Conservation (phyloP, 2,329 filamentous ascomycete species). For the Fusarium praegraminearum region DNA sequence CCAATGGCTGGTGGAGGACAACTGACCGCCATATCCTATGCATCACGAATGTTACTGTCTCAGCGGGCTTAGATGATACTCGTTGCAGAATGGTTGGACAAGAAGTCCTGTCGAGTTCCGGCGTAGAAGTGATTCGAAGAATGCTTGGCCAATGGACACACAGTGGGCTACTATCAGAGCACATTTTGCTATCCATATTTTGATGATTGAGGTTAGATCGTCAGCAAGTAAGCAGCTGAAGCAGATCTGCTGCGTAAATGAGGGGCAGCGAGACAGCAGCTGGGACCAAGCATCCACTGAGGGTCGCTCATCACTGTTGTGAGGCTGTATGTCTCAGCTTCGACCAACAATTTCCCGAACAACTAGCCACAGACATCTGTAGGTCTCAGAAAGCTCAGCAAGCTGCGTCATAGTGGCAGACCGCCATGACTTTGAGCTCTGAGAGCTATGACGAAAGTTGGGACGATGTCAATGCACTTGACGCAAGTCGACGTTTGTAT, state of each 20-base stretch:
- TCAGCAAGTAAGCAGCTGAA: background rate
- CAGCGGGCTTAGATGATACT: background rate
- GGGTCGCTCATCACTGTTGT: background rate
- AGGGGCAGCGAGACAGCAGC: background rate
- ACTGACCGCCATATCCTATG: background rate
- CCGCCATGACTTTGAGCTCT: background rate
- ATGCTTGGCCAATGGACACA: background rate
- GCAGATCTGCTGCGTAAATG: background rate
- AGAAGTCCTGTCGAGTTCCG: background rate
- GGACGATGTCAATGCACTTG: background rate
- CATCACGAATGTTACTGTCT: background rate
- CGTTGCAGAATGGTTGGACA: background rate
- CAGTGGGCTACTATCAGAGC: rapidly evolving
- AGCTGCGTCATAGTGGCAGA: background rate
- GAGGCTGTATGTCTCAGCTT: conserved; percentile 6
- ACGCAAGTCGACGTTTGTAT: background rate
- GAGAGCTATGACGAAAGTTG: background rate
- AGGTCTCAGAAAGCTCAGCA: background rate
- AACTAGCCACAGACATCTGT: background rate
- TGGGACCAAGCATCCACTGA: background rate
- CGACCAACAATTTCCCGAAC: background rate
- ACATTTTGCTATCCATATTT: background rate
- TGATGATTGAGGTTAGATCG: background rate
- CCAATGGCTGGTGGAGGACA: background rate
- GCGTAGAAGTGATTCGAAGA: background rate